Evolutionary conservation across 2,329 filamentous ascomycete genomes (phyloP).

Genomic region (Sporothrix brasiliensis): DNA sequence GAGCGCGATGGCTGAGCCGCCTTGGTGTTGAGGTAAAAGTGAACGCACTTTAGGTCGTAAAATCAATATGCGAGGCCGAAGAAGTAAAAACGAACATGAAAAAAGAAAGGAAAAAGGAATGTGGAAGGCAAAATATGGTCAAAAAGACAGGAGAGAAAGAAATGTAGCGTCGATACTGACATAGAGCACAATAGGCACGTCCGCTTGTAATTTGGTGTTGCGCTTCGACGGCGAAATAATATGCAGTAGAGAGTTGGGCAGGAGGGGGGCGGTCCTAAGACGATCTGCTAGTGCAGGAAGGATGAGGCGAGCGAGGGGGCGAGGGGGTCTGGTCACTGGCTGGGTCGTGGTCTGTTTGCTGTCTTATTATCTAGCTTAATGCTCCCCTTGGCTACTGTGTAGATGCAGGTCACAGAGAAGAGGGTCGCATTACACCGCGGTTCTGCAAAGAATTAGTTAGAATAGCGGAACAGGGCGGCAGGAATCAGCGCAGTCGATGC

Average conservation of each 20-base stretch:
- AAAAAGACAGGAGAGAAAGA: constrained; percentile 7
- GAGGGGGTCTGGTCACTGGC: constrained; percentile 12
- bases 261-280: constrained; percentile 14
- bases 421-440: constrained; percentile 20
- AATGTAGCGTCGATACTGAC: constrained; percentile 15
- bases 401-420: constrained; percentile 17
- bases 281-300: constrained; percentile 26
- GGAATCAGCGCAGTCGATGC: constrained; percentile 15
- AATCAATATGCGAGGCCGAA: not conserved
- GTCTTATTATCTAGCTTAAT: constrained; percentile 19
- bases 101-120: not conserved
- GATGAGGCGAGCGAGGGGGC: constrained; percentile 16
- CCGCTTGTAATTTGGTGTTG: constrained; percentile 1
- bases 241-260: not conserved
- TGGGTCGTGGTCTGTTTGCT: constrained; percentile 11
- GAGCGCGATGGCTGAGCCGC: constrained; percentile 13
- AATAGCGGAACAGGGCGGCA: constrained; percentile 24
- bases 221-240: constrained; percentile 18
- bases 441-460: constrained; percentile 13
- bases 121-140: constrained; percentile 9
- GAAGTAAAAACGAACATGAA: not conserved
- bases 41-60: constrained; percentile 1
- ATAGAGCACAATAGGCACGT: constrained; percentile 16
- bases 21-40: not conserved
- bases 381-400: constrained; percentile 12